Base-by-base conservation (phyloP, 129 eudicot species). In the Saussurea involucrata region DNA sequence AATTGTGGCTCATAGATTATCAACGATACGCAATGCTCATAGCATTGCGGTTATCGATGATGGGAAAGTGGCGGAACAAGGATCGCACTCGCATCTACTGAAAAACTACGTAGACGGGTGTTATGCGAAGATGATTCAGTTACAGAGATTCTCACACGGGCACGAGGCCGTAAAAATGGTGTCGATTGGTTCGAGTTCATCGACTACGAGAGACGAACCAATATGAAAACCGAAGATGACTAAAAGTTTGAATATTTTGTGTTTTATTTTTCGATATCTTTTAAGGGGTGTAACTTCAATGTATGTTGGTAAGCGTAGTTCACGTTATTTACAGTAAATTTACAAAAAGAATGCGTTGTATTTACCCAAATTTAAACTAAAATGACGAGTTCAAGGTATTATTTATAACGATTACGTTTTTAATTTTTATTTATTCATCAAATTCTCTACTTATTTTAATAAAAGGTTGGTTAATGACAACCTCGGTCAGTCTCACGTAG, bases 41-140 rank as follows among this genome's bases (percentile, higher is more conserved):
- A 87, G 83, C 24, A 95, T 95, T 34, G 97, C 96, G 6, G 99
- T 89, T 10, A 88, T 92, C 33, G 97, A 95, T 15, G 99, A 95
- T 8, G 96, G 99, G 6, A 88, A 92, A 81, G 99, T 95, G 70
- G 90, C 88, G 2, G 97, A 95, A 78, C 99, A 92, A 78, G 99
- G 97, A 1, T 88, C 99, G 0, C 97, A 95, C 75, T 92, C 96
- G 10, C 92, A 92, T 66, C 78, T 92, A 17, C 29, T 92, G 64
- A 92, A 89, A 70, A 89, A 85, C 78, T 82, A 87, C 28, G 92
- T 92, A 0, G 97, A 95, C 17, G 96, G 97, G 24, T 79, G 88
- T 31, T 95, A 95, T 42, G 87, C 97, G 6, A 85, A 96, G 8
- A 95, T 95, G 99, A 95, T 95, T 85, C 95, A 95, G 77, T 58